A percentile compares a stretch with the other conserved stretches of the same genome.
Evolutionary conservation across 805 yeast genomes (phyloP).

Genomic region (Ogataea paradorogensis): DNA sequence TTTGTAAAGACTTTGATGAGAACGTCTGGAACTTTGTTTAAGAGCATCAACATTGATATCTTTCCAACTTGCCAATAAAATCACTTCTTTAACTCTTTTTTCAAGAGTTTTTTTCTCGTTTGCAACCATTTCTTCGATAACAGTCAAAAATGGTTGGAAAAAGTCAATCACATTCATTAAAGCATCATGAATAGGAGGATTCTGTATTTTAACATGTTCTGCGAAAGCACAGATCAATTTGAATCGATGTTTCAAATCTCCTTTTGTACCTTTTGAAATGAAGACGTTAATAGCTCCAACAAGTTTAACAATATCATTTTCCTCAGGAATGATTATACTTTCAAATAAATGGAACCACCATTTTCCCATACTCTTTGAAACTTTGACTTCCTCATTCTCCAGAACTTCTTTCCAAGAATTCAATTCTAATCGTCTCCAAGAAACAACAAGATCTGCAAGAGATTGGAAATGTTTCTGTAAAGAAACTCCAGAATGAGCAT

Average conservation of each 20-base stretch:
- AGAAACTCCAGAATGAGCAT: constrained; percentile 77
- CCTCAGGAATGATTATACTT: constrained; percentile 57
- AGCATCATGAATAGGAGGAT: constrained; percentile 35
- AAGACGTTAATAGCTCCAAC: constrained; percentile 68
- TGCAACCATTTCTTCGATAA: constrained; percentile 44
- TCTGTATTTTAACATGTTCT: constrained; percentile 43
- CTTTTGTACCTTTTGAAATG: constrained; percentile 70
- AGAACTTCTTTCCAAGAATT: constrained; percentile 82
- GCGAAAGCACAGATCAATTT: constrained; percentile 62
- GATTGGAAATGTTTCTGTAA: constrained; percentile 52
- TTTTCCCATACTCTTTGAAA: constrained; percentile 54
- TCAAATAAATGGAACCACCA: constrained; percentile 96
- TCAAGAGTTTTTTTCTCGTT: constrained; percentile 54
- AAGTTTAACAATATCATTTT: constrained; percentile 38
- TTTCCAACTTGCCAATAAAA: constrained; percentile 92
- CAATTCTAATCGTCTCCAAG: constrained; percentile 89
- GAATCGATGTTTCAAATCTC: constrained; percentile 66
- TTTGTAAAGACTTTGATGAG: constrained; percentile 83
- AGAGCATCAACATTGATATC: constrained; percentile 92
- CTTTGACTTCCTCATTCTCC: constrained; percentile 52
- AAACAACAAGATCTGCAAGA: constrained; percentile 66
- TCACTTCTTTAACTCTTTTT: constrained; percentile 81
- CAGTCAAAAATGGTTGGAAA: constrained; percentile 61
- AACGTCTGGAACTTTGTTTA: constrained; percentile 87
- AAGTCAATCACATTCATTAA: constrained; percentile 58